Conservation (phyloP, 1,284 basidiomycete species). For the Omphalotus olearius region DNA sequence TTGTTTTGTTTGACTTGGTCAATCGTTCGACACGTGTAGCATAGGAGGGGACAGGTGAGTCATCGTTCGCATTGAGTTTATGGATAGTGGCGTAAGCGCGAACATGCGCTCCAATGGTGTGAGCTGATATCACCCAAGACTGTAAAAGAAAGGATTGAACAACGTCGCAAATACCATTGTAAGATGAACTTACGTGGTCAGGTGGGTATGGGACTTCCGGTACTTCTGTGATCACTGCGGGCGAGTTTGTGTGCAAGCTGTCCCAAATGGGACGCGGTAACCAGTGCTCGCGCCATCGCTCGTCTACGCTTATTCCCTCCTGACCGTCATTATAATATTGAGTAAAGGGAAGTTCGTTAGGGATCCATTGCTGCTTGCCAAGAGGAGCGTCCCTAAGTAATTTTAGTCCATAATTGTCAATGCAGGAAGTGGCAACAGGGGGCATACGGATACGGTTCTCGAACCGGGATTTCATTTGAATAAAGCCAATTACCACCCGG, state of each 20-base stretch:
- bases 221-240: slow-evolving; percentile 21
- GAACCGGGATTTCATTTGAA: slow-evolving; percentile 21
- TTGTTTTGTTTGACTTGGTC: slow-evolving; percentile 14
- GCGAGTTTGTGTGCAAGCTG: slow-evolving; percentile 16
- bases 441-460: slow-evolving; percentile 23
- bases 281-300: slow-evolving; percentile 20
- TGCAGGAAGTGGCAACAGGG: background rate
- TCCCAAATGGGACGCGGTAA: slow-evolving; percentile 19
- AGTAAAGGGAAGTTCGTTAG: slow-evolving; percentile 13
- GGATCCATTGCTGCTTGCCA: slow-evolving; percentile 1
- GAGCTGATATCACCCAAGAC: slow-evolving; percentile 18
- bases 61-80: slow-evolving; percentile 21
- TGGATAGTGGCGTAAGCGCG: slow-evolving; percentile 23
- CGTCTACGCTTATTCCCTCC: slow-evolving; percentile 14
- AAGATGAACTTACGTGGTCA: slow-evolving; percentile 15
- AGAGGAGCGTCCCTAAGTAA: slow-evolving; percentile 7
- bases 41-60: slow-evolving; percentile 20
- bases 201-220: slow-evolving; percentile 20
- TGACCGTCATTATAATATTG: slow-evolving; percentile 18
- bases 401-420: background rate
- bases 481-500: slow-evolving; percentile 24
- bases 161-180: background rate
- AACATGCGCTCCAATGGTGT: slow-evolving; percentile 19
- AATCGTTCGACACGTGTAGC: slow-evolving; percentile 24
- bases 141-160: background rate